Evolutionary conservation across 2,329 filamentous ascomycete genomes (phyloP).

Genomic region (Drechslerella coelobrocha): DNA sequence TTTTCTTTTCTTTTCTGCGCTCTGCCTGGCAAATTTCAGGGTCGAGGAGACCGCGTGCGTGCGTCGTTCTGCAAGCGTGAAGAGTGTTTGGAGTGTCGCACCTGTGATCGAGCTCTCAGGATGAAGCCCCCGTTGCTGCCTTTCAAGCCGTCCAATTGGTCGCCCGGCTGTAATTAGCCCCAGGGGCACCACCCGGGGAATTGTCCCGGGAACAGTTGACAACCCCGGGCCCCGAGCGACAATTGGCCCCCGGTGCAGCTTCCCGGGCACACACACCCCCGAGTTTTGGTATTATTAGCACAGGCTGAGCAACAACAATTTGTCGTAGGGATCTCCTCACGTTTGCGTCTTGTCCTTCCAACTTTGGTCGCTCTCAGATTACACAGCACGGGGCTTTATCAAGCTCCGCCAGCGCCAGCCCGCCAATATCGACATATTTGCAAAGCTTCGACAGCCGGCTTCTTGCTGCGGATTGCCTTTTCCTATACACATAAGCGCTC

Average conservation of each 20-base stretch:
- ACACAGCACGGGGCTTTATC: conserved; percentile 50
- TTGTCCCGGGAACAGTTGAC: conserved; percentile 2
- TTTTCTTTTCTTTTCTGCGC: conserved; percentile 13
- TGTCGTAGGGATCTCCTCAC: conserved; percentile 48
- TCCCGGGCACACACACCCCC: neutral
- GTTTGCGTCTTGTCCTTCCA: conserved; percentile 29
- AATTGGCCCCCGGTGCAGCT: neutral
- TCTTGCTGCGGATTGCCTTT: conserved; percentile 41
- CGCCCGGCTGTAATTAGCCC: conserved; percentile 16
- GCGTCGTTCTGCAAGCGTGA: conserved; percentile 17
- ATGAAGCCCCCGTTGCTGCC: neutral
- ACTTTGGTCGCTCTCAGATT: conserved; percentile 34
- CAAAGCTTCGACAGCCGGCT: conserved; percentile 22
- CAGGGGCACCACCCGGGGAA: conserved; percentile 18
- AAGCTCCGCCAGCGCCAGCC: conserved; percentile 28
- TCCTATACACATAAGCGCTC: neutral
- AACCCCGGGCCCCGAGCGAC: neutral
- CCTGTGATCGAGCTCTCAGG: neutral
- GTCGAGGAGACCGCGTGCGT: conserved; percentile 17
- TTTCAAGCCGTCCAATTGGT: conserved; percentile 22
- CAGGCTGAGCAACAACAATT: conserved; percentile 47
- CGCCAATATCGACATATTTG: conserved; percentile 8
- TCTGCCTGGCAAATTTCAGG: conserved; percentile 37
- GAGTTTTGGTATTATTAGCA: conserved; percentile 44
- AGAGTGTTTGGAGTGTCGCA: conserved; percentile 35